Conservation (phyloP, 176 grass and related monocot genomes). For the Aechmea fasciata region DNA sequence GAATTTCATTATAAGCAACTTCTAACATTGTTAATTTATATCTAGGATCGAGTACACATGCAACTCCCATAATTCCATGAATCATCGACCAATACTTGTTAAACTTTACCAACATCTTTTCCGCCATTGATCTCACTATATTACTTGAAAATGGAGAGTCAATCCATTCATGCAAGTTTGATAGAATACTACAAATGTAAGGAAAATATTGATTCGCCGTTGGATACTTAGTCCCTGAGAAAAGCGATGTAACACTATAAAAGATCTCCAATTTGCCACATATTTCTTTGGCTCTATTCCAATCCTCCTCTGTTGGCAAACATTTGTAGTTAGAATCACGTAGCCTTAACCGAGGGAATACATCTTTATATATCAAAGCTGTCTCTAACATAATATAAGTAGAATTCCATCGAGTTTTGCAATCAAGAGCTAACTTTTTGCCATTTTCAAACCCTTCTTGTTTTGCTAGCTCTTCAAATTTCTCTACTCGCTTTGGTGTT, state of each 20-base stretch:
- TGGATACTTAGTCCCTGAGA: slow-evolving; percentile 9
- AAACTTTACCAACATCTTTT: neutral
- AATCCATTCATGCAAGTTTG: slow-evolving; percentile 9
- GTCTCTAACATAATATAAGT: slow-evolving; percentile 1
- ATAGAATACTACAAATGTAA: slow-evolving; percentile 14
- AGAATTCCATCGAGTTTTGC: slow-evolving; percentile 14
- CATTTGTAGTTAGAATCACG: neutral
- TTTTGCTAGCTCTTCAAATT: neutral
- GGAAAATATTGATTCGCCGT: slow-evolving; percentile 13
- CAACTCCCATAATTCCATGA: neutral
- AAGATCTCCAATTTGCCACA: slow-evolving; percentile 11
- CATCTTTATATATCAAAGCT: neutral
- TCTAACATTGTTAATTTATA: neutral
- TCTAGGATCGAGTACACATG: no score
- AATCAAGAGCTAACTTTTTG: slow-evolving; percentile 11
- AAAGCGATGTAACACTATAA: slow-evolving; percentile 1
- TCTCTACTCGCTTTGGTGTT: slow-evolving; percentile 12
- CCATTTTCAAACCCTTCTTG: neutral
- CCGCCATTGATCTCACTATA: neutral
- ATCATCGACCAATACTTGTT: neutral
- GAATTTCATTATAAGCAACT: neutral
- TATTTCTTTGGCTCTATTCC: neutral
- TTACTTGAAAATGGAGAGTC: neutral
- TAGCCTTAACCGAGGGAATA: neutral
- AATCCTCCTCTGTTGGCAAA: neutral